Base-by-base conservation (phyloP, 2,329 filamentous ascomycete species). In the Ascochyta fabae region DNA sequence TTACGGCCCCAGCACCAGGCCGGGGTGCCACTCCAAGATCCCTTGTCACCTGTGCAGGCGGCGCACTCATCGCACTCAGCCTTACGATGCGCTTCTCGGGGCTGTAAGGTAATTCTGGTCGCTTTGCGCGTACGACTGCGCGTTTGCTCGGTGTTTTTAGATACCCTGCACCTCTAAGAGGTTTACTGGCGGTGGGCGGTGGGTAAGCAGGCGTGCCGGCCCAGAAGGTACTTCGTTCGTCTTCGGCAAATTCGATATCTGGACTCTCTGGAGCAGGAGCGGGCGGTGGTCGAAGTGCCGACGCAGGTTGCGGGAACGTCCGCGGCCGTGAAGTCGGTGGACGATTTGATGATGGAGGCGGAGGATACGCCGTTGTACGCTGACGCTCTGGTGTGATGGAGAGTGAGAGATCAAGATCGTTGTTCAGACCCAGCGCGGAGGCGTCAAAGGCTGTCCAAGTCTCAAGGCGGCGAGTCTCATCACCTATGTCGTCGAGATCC, bases 91-190 rank as follows among this genome's bases (percentile, higher is more conserved):
- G 40, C 38, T 71, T 72, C 53, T 73, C 67, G 0, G 70, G 67
- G 48, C 64, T 70, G 4, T 51, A 42, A 2, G 61, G 62, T 1
- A 73, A 53, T 29, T 71, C 69, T 9, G 66, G 64, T 9, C 70
- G 61, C 52, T 74, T 76, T 1, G 68, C 65, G 1, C 75, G 61
- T 2, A 69, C 75, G 0, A 76, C 67, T 41, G 63, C 69, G 23
- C 76, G 71, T 53, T 78, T 78, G 38, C 76, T 79, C 0, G 80
- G 80, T 27, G 80, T 81, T 35, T 79, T 78, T 51, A 81, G 73
- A 48, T 82, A 82, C 0, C 76, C 77, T 33, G 44, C 48, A 12
- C 44, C 44, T 41, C 44, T 57, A 33, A 47, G 50, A 8, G 70
- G 62, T 51, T 61, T 67, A 16, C 47, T 53, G 10, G 33, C 40